These are phyloP conservation scores for Teratosphaeria gauchensis DNA, from an alignment of 2,329 filamentous ascomycete species.

Conservation along the genomic window DNA sequence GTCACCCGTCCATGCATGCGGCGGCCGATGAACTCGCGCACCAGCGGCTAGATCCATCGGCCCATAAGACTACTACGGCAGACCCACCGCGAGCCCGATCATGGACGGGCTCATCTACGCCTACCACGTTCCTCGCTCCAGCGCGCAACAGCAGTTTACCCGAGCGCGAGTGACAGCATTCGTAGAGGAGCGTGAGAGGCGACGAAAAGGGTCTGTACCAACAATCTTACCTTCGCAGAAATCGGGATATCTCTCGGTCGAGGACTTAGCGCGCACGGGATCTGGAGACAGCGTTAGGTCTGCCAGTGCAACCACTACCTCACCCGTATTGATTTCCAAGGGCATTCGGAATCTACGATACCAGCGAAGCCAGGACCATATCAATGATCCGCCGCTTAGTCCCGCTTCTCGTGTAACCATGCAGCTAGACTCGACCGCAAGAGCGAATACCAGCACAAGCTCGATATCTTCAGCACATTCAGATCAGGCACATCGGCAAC, in stretches of 20 bases:
- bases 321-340: neutral
- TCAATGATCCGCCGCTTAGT: neutral
- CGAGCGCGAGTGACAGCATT: conserved; percentile 9
- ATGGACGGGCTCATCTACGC: conserved; percentile 11
- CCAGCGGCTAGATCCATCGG: neutral
- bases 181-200: conserved; percentile 3
- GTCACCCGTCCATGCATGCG: neutral
- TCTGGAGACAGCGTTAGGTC: conserved; percentile 1
- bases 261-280: conserved; percentile 3
- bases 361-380: conserved; percentile 1
- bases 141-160: conserved; percentile 9
- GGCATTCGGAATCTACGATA: neutral
- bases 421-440: neutral
- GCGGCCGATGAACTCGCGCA: neutral
- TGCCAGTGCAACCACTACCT: neutral
- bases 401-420: conserved; percentile 1
- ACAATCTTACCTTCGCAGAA: neutral
- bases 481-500: conserved; percentile 2
- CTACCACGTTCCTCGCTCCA: conserved; percentile 11
- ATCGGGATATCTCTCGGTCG: neutral
- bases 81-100: neutral
- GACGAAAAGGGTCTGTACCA: neutral
- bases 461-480: conserved; percentile 9
- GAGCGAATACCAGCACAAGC: conserved; percentile 2
- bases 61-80: neutral